Base-by-base conservation (phyloP, 768 basidiomycete species). In the Suillus subalutaceus region DNA sequence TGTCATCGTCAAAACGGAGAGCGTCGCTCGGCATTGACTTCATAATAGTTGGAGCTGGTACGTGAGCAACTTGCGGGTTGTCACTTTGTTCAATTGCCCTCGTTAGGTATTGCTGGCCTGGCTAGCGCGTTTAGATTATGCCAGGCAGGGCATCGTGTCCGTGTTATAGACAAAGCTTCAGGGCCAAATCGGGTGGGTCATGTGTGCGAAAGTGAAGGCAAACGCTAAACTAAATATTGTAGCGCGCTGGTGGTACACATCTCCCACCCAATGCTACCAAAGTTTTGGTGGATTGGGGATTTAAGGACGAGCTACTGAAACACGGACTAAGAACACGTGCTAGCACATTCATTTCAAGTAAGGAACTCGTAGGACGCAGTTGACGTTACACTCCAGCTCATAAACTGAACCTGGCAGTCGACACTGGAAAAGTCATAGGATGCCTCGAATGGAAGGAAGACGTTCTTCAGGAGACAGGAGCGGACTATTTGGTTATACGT, bases 251-350 rank as follows among this genome's bases (percentile, higher is more conserved):
- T 16, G 83, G 82, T 9, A 75, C 82, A 10, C 82, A 85, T 59
- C 78, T 86, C 10, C 85, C 87, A 35, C 87, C 88, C 0, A 89
- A 89, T 69, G 81, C 88, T 78, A 86, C 86, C 59, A 82, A 83
- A 63, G 76, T 89, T 2, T 75, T 89, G 30, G 76, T 80, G 59
- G 80, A 85, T 66, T 90, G 88, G 88, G 87, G 84, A 16, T 78
- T 87, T 9, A 81, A 73, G 30, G 81, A 85, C 32, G 74, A 79
- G 13, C 74, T 90, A 44, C 69, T 43, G 44, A 77, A 78, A 57
- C 75, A 81, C 63, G 79, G 76, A 5, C 59, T 72, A 4, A 40
- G 74, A 48, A 43, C 75, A 59, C 72, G 77, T 23, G 63, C 74
- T 35, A 66, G 65, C 56, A 72, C 38, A 44, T 72, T 77, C 64